phyloP scores from a whole-genome alignment of 495 filamentous ascomycete genomes.

The Penicillium coprophilum region DNA sequence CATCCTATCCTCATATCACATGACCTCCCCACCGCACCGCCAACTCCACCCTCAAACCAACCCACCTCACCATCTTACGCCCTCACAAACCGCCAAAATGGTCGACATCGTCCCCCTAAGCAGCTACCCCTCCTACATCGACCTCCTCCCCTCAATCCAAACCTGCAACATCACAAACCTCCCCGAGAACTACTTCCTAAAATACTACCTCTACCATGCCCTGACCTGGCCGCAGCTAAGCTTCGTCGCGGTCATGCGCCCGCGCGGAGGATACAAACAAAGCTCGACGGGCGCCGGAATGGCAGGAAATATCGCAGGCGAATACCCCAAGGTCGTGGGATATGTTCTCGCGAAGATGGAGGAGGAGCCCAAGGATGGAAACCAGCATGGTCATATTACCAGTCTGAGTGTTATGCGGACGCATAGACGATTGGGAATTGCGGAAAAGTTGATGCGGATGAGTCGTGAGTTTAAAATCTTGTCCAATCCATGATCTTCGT shows the following conservation, averaged over 20 bases:
- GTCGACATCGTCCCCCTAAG: conserved; percentile 53
- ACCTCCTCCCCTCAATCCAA: conserved; percentile 87
- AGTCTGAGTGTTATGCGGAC: conserved; percentile 94
- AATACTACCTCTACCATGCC: conserved; percentile 99
- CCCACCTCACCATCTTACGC: neutral
- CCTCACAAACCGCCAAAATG: conserved; percentile 34
- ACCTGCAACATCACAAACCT: conserved; percentile 98
- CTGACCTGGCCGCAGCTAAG: conserved; percentile 96
- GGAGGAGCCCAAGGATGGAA: conserved; percentile 88
- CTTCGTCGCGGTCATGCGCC: conserved; percentile 92
- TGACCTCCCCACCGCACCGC: conserved; percentile 15
- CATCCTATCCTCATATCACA: conserved; percentile 14
- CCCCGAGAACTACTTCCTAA: conserved; percentile 99
- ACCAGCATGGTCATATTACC: conserved; percentile 96
- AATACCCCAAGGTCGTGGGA: conserved; percentile 96
- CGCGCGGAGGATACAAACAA: conserved; percentile 55
- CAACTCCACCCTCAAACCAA: conserved; percentile 3
- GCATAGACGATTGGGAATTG: conserved; percentile 84
- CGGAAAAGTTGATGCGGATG: conserved; percentile 96
- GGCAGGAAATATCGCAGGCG: conserved; percentile 52
- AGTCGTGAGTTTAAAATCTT: conserved; percentile 64
- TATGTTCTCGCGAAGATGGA: conserved; percentile 99
- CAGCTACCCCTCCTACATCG: conserved; percentile 52
- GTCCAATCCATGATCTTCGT: too few relatives aligned
- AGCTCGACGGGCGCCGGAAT: conserved; percentile 16